phyloP scores from a whole-genome alignment of 2,329 filamentous ascomycete species.

The Paracoccidioides brasiliensis region DNA sequence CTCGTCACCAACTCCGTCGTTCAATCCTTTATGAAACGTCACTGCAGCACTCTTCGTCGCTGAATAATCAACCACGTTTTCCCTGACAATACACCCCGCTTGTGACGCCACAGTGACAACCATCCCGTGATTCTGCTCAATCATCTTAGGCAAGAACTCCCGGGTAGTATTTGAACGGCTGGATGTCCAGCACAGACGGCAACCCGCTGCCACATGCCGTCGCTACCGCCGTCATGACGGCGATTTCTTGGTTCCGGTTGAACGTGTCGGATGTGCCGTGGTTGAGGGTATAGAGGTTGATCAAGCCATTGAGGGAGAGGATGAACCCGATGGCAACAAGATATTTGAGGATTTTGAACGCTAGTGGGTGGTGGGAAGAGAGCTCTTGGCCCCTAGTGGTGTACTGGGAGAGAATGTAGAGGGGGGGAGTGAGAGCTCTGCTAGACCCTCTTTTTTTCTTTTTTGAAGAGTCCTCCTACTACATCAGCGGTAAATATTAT shows the following conservation, averaged over 20 bases:
- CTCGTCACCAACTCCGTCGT: slow-evolving; percentile 44
- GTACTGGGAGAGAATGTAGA: slow-evolving; percentile 50
- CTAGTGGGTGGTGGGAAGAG: slow-evolving; percentile 38
- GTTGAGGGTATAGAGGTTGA: slow-evolving; percentile 39
- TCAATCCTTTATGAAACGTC: slow-evolving; percentile 53
- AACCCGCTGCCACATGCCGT: slow-evolving; percentile 57
- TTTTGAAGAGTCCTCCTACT: slow-evolving; percentile 42
- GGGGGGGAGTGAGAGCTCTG: slow-evolving; percentile 49
- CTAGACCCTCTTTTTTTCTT: slow-evolving; percentile 53
- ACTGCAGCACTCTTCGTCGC: slow-evolving; percentile 54
- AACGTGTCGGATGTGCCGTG: slow-evolving; percentile 27
- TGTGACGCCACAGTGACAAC: slow-evolving; percentile 56
- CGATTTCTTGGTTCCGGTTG: slow-evolving; percentile 53
- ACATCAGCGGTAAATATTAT: slow-evolving; percentile 47
- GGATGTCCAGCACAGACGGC: slow-evolving; percentile 57
- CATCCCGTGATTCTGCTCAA: slow-evolving; percentile 54
- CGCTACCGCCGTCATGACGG: slow-evolving; percentile 60
- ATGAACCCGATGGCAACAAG: slow-evolving; percentile 42
- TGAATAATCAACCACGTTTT: slow-evolving; percentile 55
- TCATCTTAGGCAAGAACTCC: slow-evolving; percentile 55
- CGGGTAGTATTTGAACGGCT: slow-evolving; percentile 41
- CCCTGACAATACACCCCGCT: slow-evolving; percentile 47
- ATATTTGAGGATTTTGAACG: slow-evolving; percentile 40
- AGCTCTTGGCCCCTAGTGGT: slow-evolving; percentile 49
- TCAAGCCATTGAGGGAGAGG: slow-evolving; percentile 36